phyloP scores from a whole-genome alignment of 768 basidiomycete species.

The Calvatia gigantea region DNA sequence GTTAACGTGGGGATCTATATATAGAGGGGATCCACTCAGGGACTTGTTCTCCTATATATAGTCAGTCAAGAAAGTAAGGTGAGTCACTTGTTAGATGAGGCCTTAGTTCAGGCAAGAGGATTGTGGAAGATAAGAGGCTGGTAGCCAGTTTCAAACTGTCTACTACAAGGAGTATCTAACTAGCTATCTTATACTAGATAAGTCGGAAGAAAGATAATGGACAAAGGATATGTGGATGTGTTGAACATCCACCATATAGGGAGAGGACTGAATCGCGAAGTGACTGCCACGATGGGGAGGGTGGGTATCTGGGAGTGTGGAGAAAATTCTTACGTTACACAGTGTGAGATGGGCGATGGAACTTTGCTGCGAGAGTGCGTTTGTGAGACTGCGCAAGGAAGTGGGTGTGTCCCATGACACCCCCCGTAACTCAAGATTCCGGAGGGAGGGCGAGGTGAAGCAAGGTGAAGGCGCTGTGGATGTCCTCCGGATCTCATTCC shows the following conservation, averaged over 20 bases:
- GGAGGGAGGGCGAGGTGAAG: background rate
- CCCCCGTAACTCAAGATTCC: background rate
- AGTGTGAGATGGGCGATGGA: background rate
- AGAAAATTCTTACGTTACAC: background rate
- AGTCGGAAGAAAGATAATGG: too few species aligned
- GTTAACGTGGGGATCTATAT: too few species aligned
- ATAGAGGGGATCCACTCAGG: too few species aligned
- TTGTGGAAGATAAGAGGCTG: too few species aligned
- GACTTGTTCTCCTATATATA: too few species aligned
- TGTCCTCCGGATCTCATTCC: conserved; percentile 2
- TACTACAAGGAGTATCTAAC: too few species aligned
- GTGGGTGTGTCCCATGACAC: background rate
- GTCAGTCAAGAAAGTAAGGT: too few species aligned
- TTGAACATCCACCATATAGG: too few species aligned
- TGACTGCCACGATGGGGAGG: background rate
- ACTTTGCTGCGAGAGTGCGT: background rate
- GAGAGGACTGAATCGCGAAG: background rate
- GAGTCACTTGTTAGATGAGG: too few species aligned
- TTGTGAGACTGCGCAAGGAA: background rate
- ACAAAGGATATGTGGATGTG: background rate
- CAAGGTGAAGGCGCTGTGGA: background rate
- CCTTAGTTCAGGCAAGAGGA: too few species aligned
- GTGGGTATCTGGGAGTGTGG: background rate
- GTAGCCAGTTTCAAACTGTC: too few species aligned
- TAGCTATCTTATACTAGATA: too few species aligned